Evolutionary conservation across 2,329 filamentous ascomycete species (phyloP), one percentile per base, ranked within the genome.

Genomic region (Rasamsonia emersonii): DNA sequence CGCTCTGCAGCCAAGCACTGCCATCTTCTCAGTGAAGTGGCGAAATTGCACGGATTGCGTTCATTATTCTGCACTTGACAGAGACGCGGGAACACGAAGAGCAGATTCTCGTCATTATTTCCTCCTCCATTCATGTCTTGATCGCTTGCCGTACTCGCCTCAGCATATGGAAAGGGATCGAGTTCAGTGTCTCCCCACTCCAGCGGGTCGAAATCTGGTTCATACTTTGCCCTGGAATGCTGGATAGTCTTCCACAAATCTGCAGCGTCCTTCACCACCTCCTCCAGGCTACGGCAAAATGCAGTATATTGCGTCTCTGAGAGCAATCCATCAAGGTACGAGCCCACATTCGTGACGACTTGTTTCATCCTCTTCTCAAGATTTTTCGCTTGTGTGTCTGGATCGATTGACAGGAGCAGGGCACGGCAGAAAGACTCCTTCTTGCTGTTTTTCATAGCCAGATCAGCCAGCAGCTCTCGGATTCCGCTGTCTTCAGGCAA

Each of bases 351-450:
- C 5, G n/a, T 9, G n/a, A 35, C 9, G 24, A 24, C 9, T 16
- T n/a, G 20, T 17, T 29, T 23, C 8, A 28, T 35, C 24, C 25
- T 21, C 18, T 29, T n/a, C 21, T 30, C 24, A 14, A 35, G 18
- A 31, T 13, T 29, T 5, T 21, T 39, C 4, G 29, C 19, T 33
- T 48, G 32, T 18, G 28, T 34, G 5, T 33, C 28, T 2, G 13
- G 19, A 31, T 42, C 32, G 16, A 50, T 39, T 10, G 44, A 43
- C 2, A 41, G 40, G 17, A 48, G 34, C 6, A 50, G 18, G 8
- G 33, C 34, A 24, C 43, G 41, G 30, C 27, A 46, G 20, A 47
- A 44, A 19, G 30, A 28, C 37, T 50, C 44, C 21, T 46, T 46
- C 24, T 48, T 36, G 24, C 8, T 32, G 18, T 50, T 24, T 10